A percentile compares a stretch with the other conserved stretches of the same genome.
phyloP scores from a whole-genome alignment of 352 stramenopile genomes.

The Pythium brachiatum region DNA sequence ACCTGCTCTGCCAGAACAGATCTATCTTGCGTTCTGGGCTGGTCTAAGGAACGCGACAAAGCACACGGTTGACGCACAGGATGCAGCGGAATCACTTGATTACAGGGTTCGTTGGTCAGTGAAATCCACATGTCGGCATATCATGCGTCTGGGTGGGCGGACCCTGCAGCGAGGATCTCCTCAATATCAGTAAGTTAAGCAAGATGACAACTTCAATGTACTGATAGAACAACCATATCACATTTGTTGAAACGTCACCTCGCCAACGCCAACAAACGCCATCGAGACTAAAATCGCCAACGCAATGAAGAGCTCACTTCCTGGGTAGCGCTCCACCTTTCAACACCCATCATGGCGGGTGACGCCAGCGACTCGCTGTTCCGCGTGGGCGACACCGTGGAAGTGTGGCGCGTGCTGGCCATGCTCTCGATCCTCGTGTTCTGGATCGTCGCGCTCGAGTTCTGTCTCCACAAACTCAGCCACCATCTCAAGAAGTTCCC shows the following conservation, averaged over 20 bases:
- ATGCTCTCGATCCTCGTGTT: slow-evolving; percentile 49
- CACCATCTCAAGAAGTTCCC: slow-evolving; percentile 46
- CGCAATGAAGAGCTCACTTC: too few relatives aligned
- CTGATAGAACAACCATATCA: not conserved
- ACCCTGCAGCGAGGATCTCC: not conserved
- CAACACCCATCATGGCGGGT: slow-evolving; percentile 9
- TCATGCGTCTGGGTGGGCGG: not conserved
- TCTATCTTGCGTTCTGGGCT: too few relatives aligned
- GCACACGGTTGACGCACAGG: too few relatives aligned
- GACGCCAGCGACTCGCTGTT: slow-evolving; percentile 38
- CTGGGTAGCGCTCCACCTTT: too few relatives aligned
- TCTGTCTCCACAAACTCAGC: slow-evolving; percentile 40
- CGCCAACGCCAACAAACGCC: not conserved
- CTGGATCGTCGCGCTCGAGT: slow-evolving; percentile 53
- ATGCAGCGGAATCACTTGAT: too few relatives aligned
- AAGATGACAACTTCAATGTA: not conserved
- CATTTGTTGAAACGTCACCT: not conserved
- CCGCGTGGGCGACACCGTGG: slow-evolving; percentile 49
- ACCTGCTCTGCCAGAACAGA: too few relatives aligned
- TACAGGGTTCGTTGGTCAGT: too few relatives aligned
- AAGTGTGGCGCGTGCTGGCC: slow-evolving; percentile 49
- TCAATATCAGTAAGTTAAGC: not conserved
- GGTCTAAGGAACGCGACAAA: too few relatives aligned
- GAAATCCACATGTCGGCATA: not conserved
- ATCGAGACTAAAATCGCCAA: not conserved